phyloP scores from a whole-genome alignment of 345 rosid species.

The Clausena lansium region DNA sequence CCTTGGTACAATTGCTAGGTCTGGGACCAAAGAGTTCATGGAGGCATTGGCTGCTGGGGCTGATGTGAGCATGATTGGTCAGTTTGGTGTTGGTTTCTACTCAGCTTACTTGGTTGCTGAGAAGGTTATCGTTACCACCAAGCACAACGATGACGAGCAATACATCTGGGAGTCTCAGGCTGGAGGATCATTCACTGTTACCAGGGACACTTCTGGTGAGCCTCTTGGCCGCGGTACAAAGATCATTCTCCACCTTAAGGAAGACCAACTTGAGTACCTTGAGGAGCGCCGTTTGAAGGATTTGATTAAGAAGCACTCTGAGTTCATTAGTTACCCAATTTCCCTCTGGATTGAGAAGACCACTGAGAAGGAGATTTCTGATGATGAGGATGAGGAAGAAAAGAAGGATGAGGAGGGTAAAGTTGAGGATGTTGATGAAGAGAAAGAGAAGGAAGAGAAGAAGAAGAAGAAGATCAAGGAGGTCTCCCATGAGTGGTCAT shows the following conservation, averaged over 20 bases:
- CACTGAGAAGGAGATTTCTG: slow-evolving; percentile 80
- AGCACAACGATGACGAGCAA: slow-evolving; percentile 89
- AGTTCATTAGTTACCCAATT: slow-evolving; percentile 85
- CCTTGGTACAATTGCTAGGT: slow-evolving; percentile 83
- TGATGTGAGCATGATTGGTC: slow-evolving; percentile 90
- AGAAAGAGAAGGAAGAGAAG: slow-evolving; percentile 69
- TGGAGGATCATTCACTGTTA: slow-evolving; percentile 85
- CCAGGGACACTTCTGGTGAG: slow-evolving; percentile 73
- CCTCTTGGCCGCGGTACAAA: slow-evolving; percentile 78
- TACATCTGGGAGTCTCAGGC: slow-evolving; percentile 95
- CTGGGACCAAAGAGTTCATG: slow-evolving; percentile 91
- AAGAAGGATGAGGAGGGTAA: slow-evolving; percentile 82
- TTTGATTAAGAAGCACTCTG: slow-evolving; percentile 90
- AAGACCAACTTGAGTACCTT: slow-evolving; percentile 85
- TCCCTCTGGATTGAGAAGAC: slow-evolving; percentile 91
- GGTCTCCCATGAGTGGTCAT: slow-evolving; percentile 80
- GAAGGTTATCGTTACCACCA: slow-evolving; percentile 68
- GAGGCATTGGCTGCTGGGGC: slow-evolving; percentile 88
- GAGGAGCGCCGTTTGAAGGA: slow-evolving; percentile 90
- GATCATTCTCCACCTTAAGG: slow-evolving; percentile 72
- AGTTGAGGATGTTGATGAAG: slow-evolving; percentile 82
- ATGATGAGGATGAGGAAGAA: slow-evolving; percentile 87
- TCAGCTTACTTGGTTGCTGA: slow-evolving; percentile 84
- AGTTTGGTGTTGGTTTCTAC: slow-evolving; percentile 86
- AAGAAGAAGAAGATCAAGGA: slow-evolving; percentile 93